These are phyloP conservation scores for Gnomoniopsis smithogilvyi DNA, from an alignment of 2,329 filamentous ascomycete species.

Conservation along the genomic window DNA sequence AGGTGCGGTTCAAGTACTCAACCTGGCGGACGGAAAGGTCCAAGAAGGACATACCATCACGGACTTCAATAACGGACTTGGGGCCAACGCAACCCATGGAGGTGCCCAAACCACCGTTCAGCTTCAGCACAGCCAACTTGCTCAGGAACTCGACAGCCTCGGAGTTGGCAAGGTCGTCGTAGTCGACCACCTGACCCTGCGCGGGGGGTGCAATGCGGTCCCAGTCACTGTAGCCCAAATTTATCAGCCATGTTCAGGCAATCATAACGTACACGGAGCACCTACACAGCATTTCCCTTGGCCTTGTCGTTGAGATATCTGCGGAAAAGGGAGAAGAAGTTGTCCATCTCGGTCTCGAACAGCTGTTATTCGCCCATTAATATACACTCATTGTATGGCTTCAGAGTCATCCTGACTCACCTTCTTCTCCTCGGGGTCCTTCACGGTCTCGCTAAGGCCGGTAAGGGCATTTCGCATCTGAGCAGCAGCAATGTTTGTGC, in stretches of 20 bases:
- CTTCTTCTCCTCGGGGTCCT: constrained; percentile 79
- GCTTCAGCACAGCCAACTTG: constrained; percentile 97
- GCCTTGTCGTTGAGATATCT: constrained; percentile 98
- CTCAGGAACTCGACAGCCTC: constrained; percentile 92
- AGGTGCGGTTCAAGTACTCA: constrained; percentile 98
- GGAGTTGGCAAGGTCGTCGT: constrained; percentile 82
- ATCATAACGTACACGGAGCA: constrained; percentile 16
- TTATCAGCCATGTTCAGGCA: constrained; percentile 20
- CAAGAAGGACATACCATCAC: constrained; percentile 99
- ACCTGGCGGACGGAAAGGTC: constrained; percentile 98
- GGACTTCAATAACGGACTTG: constrained; percentile 99
- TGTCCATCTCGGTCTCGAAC: constrained; percentile 99
- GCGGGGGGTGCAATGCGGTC: constrained; percentile 93
- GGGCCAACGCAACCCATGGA: constrained; percentile 99
- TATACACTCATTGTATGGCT: background rate
- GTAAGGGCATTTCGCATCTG: constrained; percentile 99
- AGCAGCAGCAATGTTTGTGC: constrained; percentile 93
- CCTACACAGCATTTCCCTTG: constrained; percentile 86
- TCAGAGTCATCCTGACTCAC: constrained; percentile 43
- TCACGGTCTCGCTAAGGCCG: constrained; percentile 83
- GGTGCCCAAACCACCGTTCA: constrained; percentile 98
- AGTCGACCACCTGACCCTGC: constrained; percentile 90
- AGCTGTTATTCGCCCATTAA: constrained; percentile 50
- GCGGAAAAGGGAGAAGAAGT: constrained; percentile 99
- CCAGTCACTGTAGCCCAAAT: constrained; percentile 69